Conservation (phyloP, 176 grass and related monocot species). For the Pontederia crassipes region DNA sequence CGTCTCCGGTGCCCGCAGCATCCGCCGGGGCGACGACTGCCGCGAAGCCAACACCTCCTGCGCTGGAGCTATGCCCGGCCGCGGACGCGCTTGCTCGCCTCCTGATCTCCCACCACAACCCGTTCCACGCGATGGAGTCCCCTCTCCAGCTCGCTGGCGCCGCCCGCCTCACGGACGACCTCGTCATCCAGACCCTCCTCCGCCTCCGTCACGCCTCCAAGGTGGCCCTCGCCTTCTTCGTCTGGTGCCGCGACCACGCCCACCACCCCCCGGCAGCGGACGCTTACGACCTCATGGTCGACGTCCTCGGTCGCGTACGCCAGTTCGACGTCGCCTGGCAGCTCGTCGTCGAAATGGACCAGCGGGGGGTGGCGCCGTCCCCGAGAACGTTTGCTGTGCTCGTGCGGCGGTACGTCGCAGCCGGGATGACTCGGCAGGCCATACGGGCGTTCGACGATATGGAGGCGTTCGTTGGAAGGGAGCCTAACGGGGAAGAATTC, state of each 20-base stretch:
- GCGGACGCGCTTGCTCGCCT: conserved; percentile 59
- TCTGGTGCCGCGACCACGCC: conserved; percentile 48
- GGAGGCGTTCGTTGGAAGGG: conserved; percentile 90
- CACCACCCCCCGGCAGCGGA: conserved; percentile 17
- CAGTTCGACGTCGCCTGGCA: conserved; percentile 83
- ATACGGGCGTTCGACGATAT: conserved; percentile 80
- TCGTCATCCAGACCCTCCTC: conserved; percentile 73
- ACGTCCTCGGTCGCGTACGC: conserved; percentile 44
- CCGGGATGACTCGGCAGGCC: conserved; percentile 67
- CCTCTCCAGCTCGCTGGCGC: conserved; percentile 53
- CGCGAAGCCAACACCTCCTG: conserved; percentile 37
- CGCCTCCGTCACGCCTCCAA: conserved; percentile 83
- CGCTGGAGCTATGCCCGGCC: conserved; percentile 24
- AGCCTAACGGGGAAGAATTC: conserved; percentile 51
- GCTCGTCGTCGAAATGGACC: conserved; percentile 61
- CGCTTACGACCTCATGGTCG: conserved; percentile 71
- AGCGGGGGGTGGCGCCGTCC: conserved; percentile 37
- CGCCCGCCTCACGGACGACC: conserved; percentile 21
- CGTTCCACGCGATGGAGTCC: conserved; percentile 71
- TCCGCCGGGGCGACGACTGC: background rate
- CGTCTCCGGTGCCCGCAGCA: background rate
- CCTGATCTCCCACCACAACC: conserved; percentile 65
- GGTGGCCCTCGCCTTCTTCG: conserved; percentile 59
- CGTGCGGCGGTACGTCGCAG: conserved; percentile 59
- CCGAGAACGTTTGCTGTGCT: conserved; percentile 60